Conservation (phyloP, 140 eudicot genomes). For the Anethum foeniculum region DNA sequence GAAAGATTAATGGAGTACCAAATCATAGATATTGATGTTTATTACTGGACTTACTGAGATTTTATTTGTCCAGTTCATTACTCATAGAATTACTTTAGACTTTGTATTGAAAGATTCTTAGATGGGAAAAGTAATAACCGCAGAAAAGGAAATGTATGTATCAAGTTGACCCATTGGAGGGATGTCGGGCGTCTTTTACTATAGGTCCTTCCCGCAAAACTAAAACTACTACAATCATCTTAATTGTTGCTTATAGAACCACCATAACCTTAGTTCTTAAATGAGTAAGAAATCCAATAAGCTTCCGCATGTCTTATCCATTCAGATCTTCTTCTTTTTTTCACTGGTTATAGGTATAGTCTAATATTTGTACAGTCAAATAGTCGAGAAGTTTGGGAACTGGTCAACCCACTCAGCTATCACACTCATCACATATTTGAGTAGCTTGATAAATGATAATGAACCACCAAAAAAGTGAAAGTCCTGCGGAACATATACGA, state of each 20-base stretch:
- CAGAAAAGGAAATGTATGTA: background rate
- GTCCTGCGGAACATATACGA: background rate
- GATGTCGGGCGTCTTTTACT: background rate
- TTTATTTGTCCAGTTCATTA: too few species aligned
- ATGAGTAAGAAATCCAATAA: background rate
- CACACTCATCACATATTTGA: background rate
- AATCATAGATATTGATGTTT: background rate
- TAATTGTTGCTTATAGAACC: background rate
- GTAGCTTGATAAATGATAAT: background rate
- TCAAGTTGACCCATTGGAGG: background rate
- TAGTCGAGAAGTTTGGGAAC: background rate
- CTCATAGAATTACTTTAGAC: background rate
- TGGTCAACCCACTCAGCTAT: background rate
- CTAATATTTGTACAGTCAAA: background rate
- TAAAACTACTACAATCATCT: background rate
- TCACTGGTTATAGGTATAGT: background rate
- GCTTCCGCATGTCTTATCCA: background rate
- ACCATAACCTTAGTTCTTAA: background rate
- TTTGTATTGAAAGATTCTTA: too few species aligned
- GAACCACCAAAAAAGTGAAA: background rate
- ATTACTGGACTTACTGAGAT: background rate
- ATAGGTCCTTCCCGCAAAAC: background rate
- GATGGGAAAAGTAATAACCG: background rate
- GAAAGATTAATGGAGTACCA: background rate
- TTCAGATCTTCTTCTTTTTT: background rate